Percentiles rank a stretch among this genome's conserved stretches.
These are phyloP conservation scores for Xerocomellus intermedius DNA, from an alignment of 768 basidiomycete genomes.

Conservation along the genomic window DNA sequence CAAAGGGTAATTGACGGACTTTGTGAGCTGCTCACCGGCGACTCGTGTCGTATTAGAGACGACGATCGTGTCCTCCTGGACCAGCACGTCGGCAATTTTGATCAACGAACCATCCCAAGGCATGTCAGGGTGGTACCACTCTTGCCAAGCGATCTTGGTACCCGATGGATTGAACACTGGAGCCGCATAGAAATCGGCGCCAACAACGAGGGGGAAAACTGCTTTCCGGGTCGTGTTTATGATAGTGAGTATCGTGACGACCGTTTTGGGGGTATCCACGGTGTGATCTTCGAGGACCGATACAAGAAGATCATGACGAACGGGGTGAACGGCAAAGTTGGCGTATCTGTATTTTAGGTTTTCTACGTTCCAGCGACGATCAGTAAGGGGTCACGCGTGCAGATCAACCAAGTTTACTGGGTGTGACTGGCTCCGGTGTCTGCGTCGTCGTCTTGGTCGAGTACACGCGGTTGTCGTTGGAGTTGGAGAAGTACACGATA, in stretches of 20 bases:
- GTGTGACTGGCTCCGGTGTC: slow-evolving; percentile 49
- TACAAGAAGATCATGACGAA: slow-evolving; percentile 50
- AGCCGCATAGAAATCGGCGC: slow-evolving; percentile 70
- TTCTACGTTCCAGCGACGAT: slow-evolving; percentile 5
- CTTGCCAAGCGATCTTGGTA: slow-evolving; percentile 54
- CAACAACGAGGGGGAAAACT: slow-evolving; percentile 47
- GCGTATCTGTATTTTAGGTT: slow-evolving; percentile 54
- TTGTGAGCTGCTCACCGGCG: slow-evolving; percentile 49
- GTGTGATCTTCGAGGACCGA: slow-evolving; percentile 75
- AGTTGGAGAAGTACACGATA: slow-evolving; percentile 58
- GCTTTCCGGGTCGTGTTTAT: slow-evolving; percentile 49
- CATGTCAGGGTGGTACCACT: slow-evolving; percentile 72
- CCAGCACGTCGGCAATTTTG: slow-evolving; percentile 47
- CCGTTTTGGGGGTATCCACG: slow-evolving; percentile 30
- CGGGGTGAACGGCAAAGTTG: slow-evolving; percentile 58
- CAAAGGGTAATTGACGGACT: slow-evolving; percentile 55
- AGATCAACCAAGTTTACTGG: slow-evolving; percentile 43
- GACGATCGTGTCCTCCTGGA: slow-evolving; percentile 29
- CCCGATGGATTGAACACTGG: slow-evolving; percentile 64
- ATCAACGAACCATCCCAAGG: slow-evolving; percentile 68
- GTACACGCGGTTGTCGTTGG: slow-evolving; percentile 54
- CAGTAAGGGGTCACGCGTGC: neutral
- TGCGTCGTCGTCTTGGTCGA: slow-evolving; percentile 26
- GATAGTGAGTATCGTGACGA: slow-evolving; percentile 53
- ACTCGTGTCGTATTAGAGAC: slow-evolving; percentile 42